Evolutionary conservation across 805 yeast species (phyloP), one percentile per base, ranked within the genome.

Genomic region (Torulaspora microellipsoides): DNA sequence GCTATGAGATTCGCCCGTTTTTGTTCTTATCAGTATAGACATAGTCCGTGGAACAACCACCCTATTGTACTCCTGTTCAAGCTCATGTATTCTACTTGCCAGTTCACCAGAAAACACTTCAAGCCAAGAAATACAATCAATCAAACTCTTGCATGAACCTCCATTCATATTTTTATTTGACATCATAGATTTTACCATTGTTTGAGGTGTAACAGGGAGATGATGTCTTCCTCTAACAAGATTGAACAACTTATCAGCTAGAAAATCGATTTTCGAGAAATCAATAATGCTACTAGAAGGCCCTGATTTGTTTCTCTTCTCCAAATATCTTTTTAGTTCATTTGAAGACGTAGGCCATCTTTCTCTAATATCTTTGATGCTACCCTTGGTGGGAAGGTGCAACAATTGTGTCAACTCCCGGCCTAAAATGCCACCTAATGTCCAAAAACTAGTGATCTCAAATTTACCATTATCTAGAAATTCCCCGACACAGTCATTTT

Each of bases 391-490:
- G 0, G 83, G 85, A 2, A 78, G 64, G 1, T 71, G 67, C n/a
- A 89, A 61, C 14, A 67, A 61, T n/a, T 64, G 60, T 13, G 72
- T 48, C 1, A 88, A 69, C 10, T 68, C 66, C 9, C 81, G 80
- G 0, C 99, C 99, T 8, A 74, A 65, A 52, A 86, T 87, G 2
- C 98, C 99, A 6, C 99, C 98, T 72, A 91, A 69, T 0, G 95
- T 88, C 76, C 95, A 83, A 45, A 91, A 77, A 53, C 89, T 95
- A 0, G 78, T 76, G 15, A 91, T 59, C 46, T 80, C 77, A 59
- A 83, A 81, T 20, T 75, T 70, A 1, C 59, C 66, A 31, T 53
- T 41, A 27, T 69, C 69, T 9, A 90, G 61, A 59, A 91, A 93
- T 0, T 58, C 54, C 2, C 66, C 49, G 1, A 81, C 67, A 12